These are phyloP conservation scores for Paradendryphiella salina DNA, from an alignment of 2,329 filamentous ascomycete genomes.

Conservation along the genomic window DNA sequence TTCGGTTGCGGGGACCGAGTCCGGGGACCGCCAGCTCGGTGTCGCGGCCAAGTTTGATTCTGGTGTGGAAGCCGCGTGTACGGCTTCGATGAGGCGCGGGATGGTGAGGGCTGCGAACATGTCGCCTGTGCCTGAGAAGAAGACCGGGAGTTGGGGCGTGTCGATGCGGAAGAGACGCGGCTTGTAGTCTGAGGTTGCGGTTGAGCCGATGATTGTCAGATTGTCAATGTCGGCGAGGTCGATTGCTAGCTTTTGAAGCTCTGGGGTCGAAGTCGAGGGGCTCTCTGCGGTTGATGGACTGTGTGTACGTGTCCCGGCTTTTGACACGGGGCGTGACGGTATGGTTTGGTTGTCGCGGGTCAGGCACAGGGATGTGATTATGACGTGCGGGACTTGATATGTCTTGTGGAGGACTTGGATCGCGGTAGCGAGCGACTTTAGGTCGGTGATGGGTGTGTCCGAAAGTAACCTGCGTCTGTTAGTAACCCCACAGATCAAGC, in stretches of 20 bases:
- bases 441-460: constrained; percentile 78
- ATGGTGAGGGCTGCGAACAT: constrained; percentile 96
- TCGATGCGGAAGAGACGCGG: constrained; percentile 87
- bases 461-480: constrained; percentile 68
- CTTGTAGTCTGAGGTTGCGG: constrained; percentile 63
- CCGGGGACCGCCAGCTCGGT: constrained; percentile 74
- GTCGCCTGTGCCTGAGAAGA: constrained; percentile 95
- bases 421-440: constrained; percentile 71
- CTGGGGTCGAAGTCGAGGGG: constrained; percentile 19
- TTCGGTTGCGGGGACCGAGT: constrained; percentile 68
- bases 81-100: constrained; percentile 83
- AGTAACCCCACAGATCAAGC: background rate
- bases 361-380: constrained; percentile 87
- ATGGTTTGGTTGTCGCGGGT: constrained; percentile 55
- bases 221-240: constrained; percentile 36
- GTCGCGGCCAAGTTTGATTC: constrained; percentile 54
- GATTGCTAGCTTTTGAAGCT: background rate
- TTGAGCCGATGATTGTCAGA: constrained; percentile 77
- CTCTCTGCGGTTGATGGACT: constrained; percentile 24
- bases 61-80: constrained; percentile 51
- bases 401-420: constrained; percentile 75
- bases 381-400: constrained; percentile 80
- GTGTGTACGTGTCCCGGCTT: constrained; percentile 33
- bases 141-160: constrained; percentile 85
- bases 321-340: constrained; percentile 38